phyloP scores from a whole-genome alignment of 2,329 filamentous ascomycete genomes.

The Apiospora phragmitis region DNA sequence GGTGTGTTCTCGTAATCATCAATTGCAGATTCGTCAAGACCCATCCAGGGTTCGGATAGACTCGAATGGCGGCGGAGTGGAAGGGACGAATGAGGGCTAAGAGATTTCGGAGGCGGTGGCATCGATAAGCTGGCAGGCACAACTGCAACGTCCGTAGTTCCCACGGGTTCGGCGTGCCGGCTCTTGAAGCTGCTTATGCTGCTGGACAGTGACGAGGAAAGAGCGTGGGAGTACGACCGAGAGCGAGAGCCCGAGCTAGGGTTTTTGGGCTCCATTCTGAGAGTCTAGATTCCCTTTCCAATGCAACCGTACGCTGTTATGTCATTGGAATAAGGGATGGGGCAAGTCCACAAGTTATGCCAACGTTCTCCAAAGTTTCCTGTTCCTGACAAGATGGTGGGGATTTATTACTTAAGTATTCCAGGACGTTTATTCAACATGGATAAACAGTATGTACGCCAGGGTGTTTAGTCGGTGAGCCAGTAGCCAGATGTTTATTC shows the following conservation, averaged over 20 bases:
- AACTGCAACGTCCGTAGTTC: constrained; percentile 52
- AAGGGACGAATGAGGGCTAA: constrained; percentile 43
- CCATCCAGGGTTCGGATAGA: constrained; percentile 41
- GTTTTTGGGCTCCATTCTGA: constrained; percentile 12
- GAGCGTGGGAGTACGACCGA: constrained; percentile 37
- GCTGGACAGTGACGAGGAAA: constrained; percentile 39
- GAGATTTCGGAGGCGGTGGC: constrained; percentile 52
- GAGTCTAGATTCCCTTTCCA: background rate
- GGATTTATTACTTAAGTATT: background rate
- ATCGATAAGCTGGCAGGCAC: constrained; percentile 65
- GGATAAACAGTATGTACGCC: background rate
- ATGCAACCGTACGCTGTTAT: too few relatives aligned
- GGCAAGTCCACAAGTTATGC: background rate
- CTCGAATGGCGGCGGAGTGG: constrained; percentile 44
- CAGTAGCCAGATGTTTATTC: background rate
- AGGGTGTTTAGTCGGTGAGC: background rate
- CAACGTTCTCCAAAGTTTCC: background rate
- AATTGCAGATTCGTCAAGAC: constrained; percentile 43
- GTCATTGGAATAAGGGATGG: background rate
- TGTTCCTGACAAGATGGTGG: background rate
- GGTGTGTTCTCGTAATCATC: constrained; percentile 52
- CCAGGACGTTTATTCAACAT: background rate
- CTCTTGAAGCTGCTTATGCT: constrained; percentile 51
- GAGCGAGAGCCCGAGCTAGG: constrained; percentile 23
- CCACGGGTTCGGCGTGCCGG: constrained; percentile 58